phyloP scores from a whole-genome alignment of 2,329 filamentous ascomycete genomes.

The Monilinia fructicola region DNA sequence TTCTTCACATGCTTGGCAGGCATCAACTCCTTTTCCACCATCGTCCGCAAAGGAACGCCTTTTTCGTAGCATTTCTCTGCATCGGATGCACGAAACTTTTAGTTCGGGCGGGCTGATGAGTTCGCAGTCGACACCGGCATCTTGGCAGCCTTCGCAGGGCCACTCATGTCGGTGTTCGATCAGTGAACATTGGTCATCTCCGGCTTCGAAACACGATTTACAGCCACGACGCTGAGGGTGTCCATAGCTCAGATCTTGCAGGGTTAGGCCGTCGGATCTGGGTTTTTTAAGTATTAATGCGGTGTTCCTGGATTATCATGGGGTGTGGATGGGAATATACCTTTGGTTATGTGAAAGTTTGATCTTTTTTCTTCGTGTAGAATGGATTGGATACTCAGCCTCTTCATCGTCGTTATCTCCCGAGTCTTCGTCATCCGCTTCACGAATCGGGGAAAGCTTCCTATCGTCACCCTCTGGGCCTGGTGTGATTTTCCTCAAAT shows the following conservation, averaged over 20 bases:
- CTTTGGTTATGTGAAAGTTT: constrained; percentile 20
- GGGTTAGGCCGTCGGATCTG: constrained; percentile 32
- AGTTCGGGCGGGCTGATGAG: constrained; percentile 31
- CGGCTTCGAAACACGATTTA: constrained; percentile 33
- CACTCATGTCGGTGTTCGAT: constrained; percentile 30
- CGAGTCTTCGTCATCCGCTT: constrained; percentile 16
- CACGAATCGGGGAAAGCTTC: neutral
- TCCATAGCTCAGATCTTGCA: constrained; percentile 28
- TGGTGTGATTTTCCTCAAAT: neutral
- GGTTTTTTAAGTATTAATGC: constrained; percentile 13
- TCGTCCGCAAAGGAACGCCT: constrained; percentile 31
- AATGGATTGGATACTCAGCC: constrained; percentile 5
- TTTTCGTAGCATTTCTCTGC: constrained; percentile 28
- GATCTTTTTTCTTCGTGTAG: constrained; percentile 6
- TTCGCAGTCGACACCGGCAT: constrained; percentile 28
- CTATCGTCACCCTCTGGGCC: constrained; percentile 8
- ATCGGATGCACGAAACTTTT: constrained; percentile 32
- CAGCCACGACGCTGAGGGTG: constrained; percentile 36
- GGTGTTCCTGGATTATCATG: too few species aligned
- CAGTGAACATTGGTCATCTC: constrained; percentile 34
- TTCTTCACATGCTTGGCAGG: constrained; percentile 32
- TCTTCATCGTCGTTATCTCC: neutral
- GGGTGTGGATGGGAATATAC: neutral
- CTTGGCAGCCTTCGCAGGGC: constrained; percentile 35
- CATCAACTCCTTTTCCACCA: constrained; percentile 28